Evolutionary conservation across 306 rosid species (phyloP), one percentile per base, ranked within the genome.

Genomic region (Ormosia emarginata): DNA sequence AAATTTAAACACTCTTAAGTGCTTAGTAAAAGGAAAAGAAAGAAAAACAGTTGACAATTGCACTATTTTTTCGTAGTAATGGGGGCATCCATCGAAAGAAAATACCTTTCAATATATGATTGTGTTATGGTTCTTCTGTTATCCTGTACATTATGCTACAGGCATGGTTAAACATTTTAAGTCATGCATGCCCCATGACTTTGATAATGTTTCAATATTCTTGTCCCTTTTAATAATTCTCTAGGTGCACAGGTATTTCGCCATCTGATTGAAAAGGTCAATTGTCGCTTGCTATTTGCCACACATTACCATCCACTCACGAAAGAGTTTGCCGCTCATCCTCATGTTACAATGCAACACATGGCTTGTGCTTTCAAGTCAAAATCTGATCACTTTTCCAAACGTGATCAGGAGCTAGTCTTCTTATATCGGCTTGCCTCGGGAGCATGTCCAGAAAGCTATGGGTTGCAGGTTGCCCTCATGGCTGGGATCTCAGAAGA

Each of bases 271-370:
- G 97, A 95, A 68, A 93, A 92, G 77, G 88, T 95, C 34, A 92
- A 93, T 84, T 95, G 99, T 81, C 94, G 99, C n/a, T 76, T 93
- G 80, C 92, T 95, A 56, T 95, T 95, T 47, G 98, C 99, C 12
- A 95, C 99, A 2, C 98, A 95, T 85, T 93, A 95, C 89, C 99
- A 95, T 75, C 96, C 99, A 1, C 97, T 93, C 33, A 93, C 99
- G 0, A 93, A 92, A 81, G 99, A 95, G 80, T 95, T 95, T 47
- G 97, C 93, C 71, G 87, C 97, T 84, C 98, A 95, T 86, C 99
- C 99, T 0, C 95, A 86, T 7, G 99, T 95, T 39, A 88, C 79
- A 41, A 85, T 93, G 85, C 95, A 93, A 78, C 99, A 95, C 88
- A 95, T 93, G 99, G 96, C 99, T 65, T 93, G 99, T 82, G 79